These are phyloP conservation scores for Chenopodium formosanum DNA, from an alignment of 148 eudicot genomes.

Conservation along the genomic window DNA sequence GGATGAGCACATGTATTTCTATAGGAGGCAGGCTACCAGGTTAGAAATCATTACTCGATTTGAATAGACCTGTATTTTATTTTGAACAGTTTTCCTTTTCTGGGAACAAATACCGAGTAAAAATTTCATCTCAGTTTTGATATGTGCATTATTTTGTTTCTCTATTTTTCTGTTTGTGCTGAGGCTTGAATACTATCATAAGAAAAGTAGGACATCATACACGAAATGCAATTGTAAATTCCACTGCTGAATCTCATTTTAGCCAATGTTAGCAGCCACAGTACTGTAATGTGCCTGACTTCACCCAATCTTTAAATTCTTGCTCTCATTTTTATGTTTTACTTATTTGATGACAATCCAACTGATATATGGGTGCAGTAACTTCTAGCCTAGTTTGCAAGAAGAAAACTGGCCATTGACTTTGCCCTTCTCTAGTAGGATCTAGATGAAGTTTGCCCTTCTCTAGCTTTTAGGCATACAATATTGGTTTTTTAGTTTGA, in stretches of 20 bases:
- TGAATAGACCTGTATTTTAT: conserved; percentile 15
- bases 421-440: not conserved
- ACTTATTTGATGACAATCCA: not conserved
- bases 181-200: conserved; percentile 10
- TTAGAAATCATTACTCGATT: conserved; percentile 26
- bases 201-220: not conserved
- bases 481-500: not conserved
- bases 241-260: not conserved
- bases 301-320: not conserved
- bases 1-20: conserved; percentile 35
- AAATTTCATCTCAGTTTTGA: conserved; percentile 4
- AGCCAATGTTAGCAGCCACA: not conserved
- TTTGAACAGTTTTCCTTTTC: conserved; percentile 13
- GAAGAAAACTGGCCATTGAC: not conserved
- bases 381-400: no score
- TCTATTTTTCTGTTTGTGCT: not conserved
- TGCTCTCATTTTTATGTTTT: not conserved
- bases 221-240: not conserved
- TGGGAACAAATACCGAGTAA: conserved; percentile 21
- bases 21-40: conserved; percentile 30
- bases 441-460: not conserved
- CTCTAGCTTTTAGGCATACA: not conserved
- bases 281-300: not conserved
- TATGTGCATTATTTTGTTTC: not conserved
- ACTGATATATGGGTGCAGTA: not conserved